Conservation (phyloP, 2,329 filamentous ascomycete species). For the Xylaria sp. region DNA sequence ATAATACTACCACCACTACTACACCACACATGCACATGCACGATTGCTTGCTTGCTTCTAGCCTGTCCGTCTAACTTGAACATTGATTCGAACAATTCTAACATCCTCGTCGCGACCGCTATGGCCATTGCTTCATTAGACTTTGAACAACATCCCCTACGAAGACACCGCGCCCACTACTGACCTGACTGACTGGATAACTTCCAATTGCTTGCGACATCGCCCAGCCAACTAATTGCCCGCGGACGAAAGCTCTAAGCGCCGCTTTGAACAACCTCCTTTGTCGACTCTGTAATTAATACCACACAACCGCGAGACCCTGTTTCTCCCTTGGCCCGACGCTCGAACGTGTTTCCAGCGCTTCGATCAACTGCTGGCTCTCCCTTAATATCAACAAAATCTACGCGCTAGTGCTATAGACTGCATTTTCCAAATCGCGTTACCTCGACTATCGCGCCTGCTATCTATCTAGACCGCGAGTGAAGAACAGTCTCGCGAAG, state of each 20-base stretch:
- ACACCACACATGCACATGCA: neutral
- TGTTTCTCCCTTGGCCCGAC: neutral
- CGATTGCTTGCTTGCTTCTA: conserved; percentile 10
- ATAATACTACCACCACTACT: neutral
- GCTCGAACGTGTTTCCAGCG: neutral
- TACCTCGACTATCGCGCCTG: neutral
- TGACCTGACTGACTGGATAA: neutral
- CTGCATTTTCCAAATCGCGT: conserved; percentile 10
- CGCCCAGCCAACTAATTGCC: conserved; percentile 31
- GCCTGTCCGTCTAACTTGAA: conserved; percentile 7
- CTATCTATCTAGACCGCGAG: neutral
- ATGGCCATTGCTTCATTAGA: conserved; percentile 33
- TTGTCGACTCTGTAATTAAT: conserved; percentile 8
- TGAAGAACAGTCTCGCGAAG: conserved; percentile 9
- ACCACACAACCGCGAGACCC: conserved; percentile 7
- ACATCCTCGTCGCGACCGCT: conserved; percentile 23
- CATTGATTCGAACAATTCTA: conserved; percentile 29
- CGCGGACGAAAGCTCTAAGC: conserved; percentile 5
- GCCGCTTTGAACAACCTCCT: conserved; percentile 4
- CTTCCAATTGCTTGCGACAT: conserved; percentile 25
- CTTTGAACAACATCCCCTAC: conserved; percentile 34
- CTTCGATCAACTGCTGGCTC: neutral
- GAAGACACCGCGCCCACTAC: conserved; percentile 8
- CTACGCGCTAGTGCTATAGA: conserved; percentile 13
- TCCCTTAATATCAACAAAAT: neutral